Base-by-base conservation (phyloP, 2,329 filamentous ascomycete genomes). In the Talaromyces sp. region DNA sequence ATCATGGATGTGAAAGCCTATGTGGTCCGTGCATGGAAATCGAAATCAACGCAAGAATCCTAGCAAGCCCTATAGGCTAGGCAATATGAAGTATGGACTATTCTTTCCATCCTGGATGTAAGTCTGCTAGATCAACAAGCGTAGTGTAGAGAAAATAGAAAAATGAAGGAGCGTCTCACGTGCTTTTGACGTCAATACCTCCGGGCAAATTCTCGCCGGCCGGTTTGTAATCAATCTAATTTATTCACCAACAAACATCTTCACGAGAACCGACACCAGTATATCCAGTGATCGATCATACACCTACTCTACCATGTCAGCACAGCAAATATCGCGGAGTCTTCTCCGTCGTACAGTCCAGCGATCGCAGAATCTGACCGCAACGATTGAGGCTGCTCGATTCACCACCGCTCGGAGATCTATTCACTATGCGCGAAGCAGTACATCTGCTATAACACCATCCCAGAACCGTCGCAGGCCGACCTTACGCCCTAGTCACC, bases 391-490 rank as follows among this genome's bases (percentile, higher is more conserved):
- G 24, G 61, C 68, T 57, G 70, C 72, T 62, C 66, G 71, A 60
- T 67, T 75, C 54, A 67, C 71, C 47, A 66, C 37, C 14, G 37
- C 74, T n/a, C 61, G 59, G 37, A 61, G 64, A 39, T 70, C 70
- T 35, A 70, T 72, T 56, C 74, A 71, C 62, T 70, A 68, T 62
- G 69, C 71, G 14, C 75, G 73, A 65, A 77, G 79, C 73, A 75
- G 70, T 63, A 69, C 82, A 63, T 80, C 82, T 27, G 79, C 81
- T 10, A 76, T 84, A 68, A 80, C 81, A 67, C 75, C 82, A 37
- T 83, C 83, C 49, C 79, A 80, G 69, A 72, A 77, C 49, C 78
- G 77, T 66, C 79, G 74, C 62, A 76, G 83, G 71, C 83, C 83
- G 37, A 79, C 75, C 9, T 68, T 84, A 69, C 77, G 76, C 41